These are phyloP conservation scores for Grosmannia huntii DNA, from an alignment of 2,329 filamentous ascomycete species.

Conservation along the genomic window DNA sequence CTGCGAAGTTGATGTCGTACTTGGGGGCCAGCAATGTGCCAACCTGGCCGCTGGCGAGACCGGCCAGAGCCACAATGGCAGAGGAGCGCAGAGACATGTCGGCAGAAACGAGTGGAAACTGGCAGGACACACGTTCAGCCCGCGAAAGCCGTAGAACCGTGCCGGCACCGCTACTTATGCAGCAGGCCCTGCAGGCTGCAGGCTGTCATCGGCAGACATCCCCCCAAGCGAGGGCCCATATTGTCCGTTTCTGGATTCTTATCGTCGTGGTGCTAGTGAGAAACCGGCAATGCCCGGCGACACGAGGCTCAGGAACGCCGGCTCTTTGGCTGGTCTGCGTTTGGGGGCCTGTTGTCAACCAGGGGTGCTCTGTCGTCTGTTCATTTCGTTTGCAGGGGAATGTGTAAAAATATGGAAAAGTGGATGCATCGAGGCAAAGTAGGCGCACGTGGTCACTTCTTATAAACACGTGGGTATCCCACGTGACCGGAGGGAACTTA, in stretches of 20 bases:
- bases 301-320: conserved; percentile 3
- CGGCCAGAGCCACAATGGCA: conserved; percentile 9
- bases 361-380: background rate
- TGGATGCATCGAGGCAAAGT: background rate
- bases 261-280: background rate
- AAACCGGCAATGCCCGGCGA: conserved; percentile 3
- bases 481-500: too few species aligned
- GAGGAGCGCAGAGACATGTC: background rate
- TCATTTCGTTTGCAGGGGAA: background rate
- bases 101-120: background rate
- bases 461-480: too few species aligned
- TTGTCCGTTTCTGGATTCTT: background rate
- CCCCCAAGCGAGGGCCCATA: background rate
- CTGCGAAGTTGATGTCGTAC: conserved; percentile 14
- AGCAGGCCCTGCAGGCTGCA: background rate
- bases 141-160: background rate
- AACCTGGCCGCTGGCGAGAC: conserved; percentile 15
- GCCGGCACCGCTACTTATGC: background rate
- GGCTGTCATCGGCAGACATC: background rate
- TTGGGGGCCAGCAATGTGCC: background rate
- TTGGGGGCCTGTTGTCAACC: background rate
- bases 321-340: conserved; percentile 1
- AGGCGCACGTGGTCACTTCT: background rate
- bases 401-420: background rate
- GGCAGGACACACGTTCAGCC: background rate